Evolutionary conservation across 495 filamentous ascomycete genomes (phyloP).

Genomic region (Aspergillus carlsbadensis): DNA sequence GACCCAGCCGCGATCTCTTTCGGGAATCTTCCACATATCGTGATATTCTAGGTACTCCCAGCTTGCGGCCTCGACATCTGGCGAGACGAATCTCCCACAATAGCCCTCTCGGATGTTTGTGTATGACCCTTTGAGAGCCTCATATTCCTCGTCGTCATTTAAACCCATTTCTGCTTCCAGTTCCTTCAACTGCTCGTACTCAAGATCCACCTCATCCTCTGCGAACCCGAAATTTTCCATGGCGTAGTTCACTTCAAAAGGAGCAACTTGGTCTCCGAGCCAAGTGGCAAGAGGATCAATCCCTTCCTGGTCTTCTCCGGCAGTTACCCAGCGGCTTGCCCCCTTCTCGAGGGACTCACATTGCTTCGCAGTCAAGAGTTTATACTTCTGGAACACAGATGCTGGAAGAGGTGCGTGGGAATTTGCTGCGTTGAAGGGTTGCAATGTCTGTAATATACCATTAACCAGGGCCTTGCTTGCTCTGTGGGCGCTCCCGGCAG

Average conservation of each 20-base stretch:
- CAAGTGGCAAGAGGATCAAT: conserved; percentile 57
- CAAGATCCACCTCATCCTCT: conserved; percentile 63
- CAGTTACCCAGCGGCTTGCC: conserved; percentile 48
- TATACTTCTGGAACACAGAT: conserved; percentile 42
- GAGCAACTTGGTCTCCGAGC: conserved; percentile 54
- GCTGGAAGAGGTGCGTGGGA: conserved; percentile 20
- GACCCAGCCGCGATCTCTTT: conserved; percentile 51
- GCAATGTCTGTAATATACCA: conserved; percentile 47
- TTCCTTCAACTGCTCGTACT: conserved; percentile 63
- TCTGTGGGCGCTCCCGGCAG: conserved; percentile 28
- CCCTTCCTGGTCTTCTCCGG: conserved; percentile 25
- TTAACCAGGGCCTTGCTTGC: conserved; percentile 46
- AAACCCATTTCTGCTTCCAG: conserved; percentile 59
- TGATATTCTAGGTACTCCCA: conserved; percentile 24
- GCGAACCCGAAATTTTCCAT: conserved; percentile 47
- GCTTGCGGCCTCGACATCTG: conserved; percentile 5
- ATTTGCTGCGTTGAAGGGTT: conserved; percentile 38
- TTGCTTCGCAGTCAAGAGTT: conserved; percentile 62
- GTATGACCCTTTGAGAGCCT: conserved; percentile 50
- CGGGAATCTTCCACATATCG: conserved; percentile 60
- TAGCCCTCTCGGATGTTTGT: conserved; percentile 48
- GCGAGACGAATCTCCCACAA: conserved; percentile 27
- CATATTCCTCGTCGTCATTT: conserved; percentile 52
- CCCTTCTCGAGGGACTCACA: conserved; percentile 58
- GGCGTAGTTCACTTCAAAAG: conserved; percentile 37